phyloP scores from a whole-genome alignment of 345 rosid genomes.

The Camelina neglecta region DNA sequence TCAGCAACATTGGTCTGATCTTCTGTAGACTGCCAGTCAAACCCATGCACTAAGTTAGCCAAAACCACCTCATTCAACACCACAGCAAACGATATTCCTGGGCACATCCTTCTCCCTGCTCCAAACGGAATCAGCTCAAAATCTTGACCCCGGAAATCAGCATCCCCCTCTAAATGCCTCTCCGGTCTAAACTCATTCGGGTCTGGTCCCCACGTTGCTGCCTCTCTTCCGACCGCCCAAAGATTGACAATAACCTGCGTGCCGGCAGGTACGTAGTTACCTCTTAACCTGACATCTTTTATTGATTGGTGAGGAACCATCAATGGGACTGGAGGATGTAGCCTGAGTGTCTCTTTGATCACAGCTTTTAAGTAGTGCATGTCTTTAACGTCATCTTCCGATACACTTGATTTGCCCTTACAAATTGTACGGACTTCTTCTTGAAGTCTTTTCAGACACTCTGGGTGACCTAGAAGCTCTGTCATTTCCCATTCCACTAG shows the following conservation, averaged over 20 bases:
- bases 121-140: slow-evolving; percentile 49
- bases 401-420: slow-evolving; percentile 19
- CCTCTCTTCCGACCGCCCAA: slow-evolving; percentile 46
- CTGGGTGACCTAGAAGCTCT: slow-evolving; percentile 49
- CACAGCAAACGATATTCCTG: slow-evolving; percentile 41
- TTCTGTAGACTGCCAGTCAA: slow-evolving; percentile 42
- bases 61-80: slow-evolving; percentile 40
- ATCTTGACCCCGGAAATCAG: slow-evolving; percentile 46
- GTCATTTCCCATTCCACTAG: slow-evolving; percentile 56
- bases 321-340: slow-evolving; percentile 54
- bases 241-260: slow-evolving; percentile 48
- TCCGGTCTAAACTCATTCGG: slow-evolving; percentile 47
- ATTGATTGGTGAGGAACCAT: slow-evolving; percentile 44
- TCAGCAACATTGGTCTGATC: slow-evolving; percentile 21
- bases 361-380: slow-evolving; percentile 49
- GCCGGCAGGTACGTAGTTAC: slow-evolving; percentile 37
- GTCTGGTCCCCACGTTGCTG: slow-evolving; percentile 40
- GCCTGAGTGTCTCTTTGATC: slow-evolving; percentile 51
- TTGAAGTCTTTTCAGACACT: slow-evolving; percentile 41
- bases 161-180: slow-evolving; percentile 40
- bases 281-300: slow-evolving; percentile 38
- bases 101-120: slow-evolving; percentile 47
- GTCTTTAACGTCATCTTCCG: slow-evolving; percentile 42
- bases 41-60: slow-evolving; percentile 42
- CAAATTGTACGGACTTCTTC: slow-evolving; percentile 39